Conservation (phyloP, 2,329 filamentous ascomycete genomes). For the Fusarium tjaetaba region DNA sequence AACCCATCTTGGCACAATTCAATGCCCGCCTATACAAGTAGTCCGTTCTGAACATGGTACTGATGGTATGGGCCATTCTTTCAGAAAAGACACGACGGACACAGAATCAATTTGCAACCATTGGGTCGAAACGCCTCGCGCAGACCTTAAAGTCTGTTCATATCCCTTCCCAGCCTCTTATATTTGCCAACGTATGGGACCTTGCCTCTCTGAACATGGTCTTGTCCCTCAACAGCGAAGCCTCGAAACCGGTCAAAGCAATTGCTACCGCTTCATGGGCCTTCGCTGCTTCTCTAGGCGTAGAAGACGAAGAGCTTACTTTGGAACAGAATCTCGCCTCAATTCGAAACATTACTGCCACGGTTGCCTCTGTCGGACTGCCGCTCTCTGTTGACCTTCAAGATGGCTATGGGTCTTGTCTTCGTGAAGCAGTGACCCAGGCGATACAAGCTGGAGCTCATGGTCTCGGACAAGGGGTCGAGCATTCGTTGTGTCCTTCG, state of each 20-base stretch:
- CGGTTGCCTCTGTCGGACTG: neutral
- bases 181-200: neutral
- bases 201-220: neutral
- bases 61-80: no score
- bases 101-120: neutral
- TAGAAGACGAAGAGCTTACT: neutral
- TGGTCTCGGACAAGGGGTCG: neutral
- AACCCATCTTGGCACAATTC: neutral
- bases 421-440: neutral
- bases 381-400: neutral
- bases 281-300: neutral
- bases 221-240: neutral
- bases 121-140: neutral
- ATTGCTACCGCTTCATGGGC: neutral
- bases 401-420: neutral
- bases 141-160: neutral
- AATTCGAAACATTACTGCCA: neutral
- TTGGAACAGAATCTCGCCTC: neutral
- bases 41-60: neutral
- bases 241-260: neutral
- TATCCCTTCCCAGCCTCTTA: neutral
- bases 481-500: neutral
- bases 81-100: neutral
- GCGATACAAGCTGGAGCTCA: neutral
- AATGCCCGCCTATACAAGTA: neutral